Conservation (phyloP, 2,329 filamentous ascomycete genomes). For the Chalaropsis ovoidea region DNA sequence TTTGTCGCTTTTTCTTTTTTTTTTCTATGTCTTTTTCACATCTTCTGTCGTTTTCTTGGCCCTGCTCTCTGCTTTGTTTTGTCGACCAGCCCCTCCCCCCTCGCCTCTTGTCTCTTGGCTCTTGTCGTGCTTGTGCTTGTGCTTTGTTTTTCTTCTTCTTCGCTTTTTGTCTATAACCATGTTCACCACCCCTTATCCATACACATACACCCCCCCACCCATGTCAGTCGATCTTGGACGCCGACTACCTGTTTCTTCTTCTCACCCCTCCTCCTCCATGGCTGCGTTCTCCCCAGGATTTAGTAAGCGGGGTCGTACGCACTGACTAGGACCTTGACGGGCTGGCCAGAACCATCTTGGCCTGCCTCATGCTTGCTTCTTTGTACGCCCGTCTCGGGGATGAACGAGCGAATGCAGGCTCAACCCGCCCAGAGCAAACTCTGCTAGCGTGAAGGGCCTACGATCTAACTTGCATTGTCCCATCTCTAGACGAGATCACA, state of each 20-base stretch:
- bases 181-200: too few relatives aligned
- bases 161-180: too few relatives aligned
- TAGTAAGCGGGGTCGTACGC: neutral
- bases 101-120: neutral
- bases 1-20: neutral
- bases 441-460: too few relatives aligned
- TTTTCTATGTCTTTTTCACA: neutral
- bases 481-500: neutral
- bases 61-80: neutral
- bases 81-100: neutral
- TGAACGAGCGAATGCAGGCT: neutral
- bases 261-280: too few relatives aligned
- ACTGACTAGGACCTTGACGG: neutral
- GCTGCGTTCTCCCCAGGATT: conserved; percentile 10
- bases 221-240: too few relatives aligned
- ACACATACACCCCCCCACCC: too few relatives aligned
- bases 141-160: too few relatives aligned
- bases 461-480: too few relatives aligned
- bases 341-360: conserved; percentile 7
- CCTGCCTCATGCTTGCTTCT: neutral
- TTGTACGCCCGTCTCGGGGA: neutral
- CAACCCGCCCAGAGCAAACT: neutral
- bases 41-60: neutral
- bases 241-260: too few relatives aligned
- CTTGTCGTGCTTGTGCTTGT: neutral